These are phyloP conservation scores for Rhytidhysteron rufulum DNA, from an alignment of 2,329 filamentous ascomycete genomes.

Conservation along the genomic window DNA sequence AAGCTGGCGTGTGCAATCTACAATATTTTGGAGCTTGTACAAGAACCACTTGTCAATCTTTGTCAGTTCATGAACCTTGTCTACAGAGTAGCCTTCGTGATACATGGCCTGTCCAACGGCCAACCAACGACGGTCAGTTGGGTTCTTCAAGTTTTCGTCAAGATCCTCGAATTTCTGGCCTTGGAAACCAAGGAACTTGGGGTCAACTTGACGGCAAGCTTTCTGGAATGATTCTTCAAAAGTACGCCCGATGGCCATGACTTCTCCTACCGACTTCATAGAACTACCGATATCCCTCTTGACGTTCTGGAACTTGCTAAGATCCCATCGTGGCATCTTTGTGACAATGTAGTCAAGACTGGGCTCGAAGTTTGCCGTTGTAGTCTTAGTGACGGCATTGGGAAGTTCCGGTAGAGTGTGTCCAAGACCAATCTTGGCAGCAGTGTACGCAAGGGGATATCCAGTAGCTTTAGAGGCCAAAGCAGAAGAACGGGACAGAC, in stretches of 20 bases:
- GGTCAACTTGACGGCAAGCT: constrained; percentile 95
- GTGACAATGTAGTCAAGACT: constrained; percentile 97
- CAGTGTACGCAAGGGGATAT: constrained; percentile 94
- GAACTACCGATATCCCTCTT: constrained; percentile 95
- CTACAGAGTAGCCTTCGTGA: constrained; percentile 91
- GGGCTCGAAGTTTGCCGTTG: constrained; percentile 97
- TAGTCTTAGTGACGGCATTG: constrained; percentile 97
- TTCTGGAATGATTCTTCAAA: constrained; percentile 99
- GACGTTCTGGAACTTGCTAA: constrained; percentile 98
- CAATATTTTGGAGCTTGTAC: constrained; percentile 96
- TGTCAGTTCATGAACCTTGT: constrained; percentile 85
- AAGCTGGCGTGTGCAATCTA: constrained; percentile 82
- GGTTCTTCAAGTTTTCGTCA: constrained; percentile 84
- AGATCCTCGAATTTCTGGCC: constrained; percentile 92
- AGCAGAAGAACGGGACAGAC: constrained; percentile 94
- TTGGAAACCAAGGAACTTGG: constrained; percentile 87
- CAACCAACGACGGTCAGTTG: constrained; percentile 94
- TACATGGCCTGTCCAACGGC: constrained; percentile 97
- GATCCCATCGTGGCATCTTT: constrained; percentile 97
- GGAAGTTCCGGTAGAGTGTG: constrained; percentile 93
- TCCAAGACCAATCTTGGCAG: constrained; percentile 95
- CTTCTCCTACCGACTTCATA: constrained; percentile 99
- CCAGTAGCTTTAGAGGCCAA: constrained; percentile 97
- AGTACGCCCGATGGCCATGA: constrained; percentile 98
- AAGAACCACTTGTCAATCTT: constrained; percentile 99